These are phyloP conservation scores for Entonaema liquescens DNA, from an alignment of 495 filamentous ascomycete species.

Conservation along the genomic window DNA sequence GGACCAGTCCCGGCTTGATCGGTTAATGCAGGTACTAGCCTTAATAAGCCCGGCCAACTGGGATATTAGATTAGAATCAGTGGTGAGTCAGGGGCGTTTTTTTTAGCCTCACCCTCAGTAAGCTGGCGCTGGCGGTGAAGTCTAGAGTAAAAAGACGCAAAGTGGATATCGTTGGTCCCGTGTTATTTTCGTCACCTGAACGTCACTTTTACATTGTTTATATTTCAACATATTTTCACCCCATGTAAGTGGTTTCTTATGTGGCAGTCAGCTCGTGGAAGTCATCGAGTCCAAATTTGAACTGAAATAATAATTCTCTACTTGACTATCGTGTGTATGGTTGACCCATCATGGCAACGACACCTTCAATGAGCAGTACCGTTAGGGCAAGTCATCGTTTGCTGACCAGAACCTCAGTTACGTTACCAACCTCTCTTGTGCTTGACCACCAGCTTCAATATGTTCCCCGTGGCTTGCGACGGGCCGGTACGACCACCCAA, in stretches of 20 bases:
- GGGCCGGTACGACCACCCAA: conserved; percentile 33
- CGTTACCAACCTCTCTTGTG: background rate
- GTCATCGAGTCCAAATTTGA: background rate
- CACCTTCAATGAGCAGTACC: conserved; percentile 13
- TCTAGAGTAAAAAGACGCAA: conserved; percentile 1
- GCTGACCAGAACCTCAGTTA: conserved; percentile 5
- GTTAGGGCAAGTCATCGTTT: conserved; percentile 10
- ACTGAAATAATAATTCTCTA: background rate
- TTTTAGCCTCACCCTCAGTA: conserved; percentile 16
- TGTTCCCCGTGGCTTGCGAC: conserved; percentile 12
- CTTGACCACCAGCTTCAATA: background rate
- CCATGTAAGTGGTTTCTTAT: background rate
- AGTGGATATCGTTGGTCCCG: conserved; percentile 27
- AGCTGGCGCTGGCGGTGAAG: background rate
- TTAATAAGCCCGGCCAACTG: background rate
- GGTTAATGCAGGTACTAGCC: conserved; percentile 21
- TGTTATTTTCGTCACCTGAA: conserved; percentile 38
- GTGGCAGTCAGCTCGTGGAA: background rate
- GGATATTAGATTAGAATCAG: background rate
- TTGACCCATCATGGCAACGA: conserved; percentile 21
- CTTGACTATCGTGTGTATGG: background rate
- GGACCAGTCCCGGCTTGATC: conserved; percentile 11
- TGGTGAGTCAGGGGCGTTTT: conserved; percentile 1
- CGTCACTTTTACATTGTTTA: conserved; percentile 29
- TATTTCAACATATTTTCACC: conserved; percentile 7